Evolutionary conservation across 495 filamentous ascomycete species (phyloP).

Genomic region (Xylaria bambusicola): DNA sequence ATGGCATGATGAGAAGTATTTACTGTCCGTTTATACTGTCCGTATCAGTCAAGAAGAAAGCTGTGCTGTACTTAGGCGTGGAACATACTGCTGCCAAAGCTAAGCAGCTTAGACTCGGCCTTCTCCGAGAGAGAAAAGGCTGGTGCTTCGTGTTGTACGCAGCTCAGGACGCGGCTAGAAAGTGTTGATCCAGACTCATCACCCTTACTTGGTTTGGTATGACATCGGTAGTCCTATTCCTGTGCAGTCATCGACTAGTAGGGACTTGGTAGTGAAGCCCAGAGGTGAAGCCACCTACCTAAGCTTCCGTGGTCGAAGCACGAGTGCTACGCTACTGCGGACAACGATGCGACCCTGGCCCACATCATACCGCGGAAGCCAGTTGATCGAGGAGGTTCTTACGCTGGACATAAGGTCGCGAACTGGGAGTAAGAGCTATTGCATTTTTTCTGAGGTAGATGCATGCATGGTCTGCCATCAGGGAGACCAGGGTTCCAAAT

Average conservation of each 20-base stretch:
- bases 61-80: too few relatives aligned
- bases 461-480: neutral
- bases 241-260: neutral
- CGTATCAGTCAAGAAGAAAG: neutral
- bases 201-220: constrained; percentile 1
- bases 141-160: neutral
- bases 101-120: neutral
- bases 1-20: too few relatives aligned
- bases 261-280: neutral
- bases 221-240: neutral
- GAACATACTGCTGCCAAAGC: neutral
- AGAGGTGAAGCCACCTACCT: constrained; percentile 10
- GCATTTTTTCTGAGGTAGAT: neutral
- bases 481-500: neutral
- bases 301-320: constrained; percentile 4
- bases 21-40: too few relatives aligned
- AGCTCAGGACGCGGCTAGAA: neutral
- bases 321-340: neutral
- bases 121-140: constrained; percentile 12
- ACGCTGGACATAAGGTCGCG: neutral
- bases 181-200: neutral
- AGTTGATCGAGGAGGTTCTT: neutral
- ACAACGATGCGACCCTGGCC: neutral
- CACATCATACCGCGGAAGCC: neutral
- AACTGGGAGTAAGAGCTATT: neutral